Percentiles rank a stretch among this genome's conserved stretches.
Conservation (phyloP, 768 basidiomycete genomes). For the Pholiota conissans region DNA sequence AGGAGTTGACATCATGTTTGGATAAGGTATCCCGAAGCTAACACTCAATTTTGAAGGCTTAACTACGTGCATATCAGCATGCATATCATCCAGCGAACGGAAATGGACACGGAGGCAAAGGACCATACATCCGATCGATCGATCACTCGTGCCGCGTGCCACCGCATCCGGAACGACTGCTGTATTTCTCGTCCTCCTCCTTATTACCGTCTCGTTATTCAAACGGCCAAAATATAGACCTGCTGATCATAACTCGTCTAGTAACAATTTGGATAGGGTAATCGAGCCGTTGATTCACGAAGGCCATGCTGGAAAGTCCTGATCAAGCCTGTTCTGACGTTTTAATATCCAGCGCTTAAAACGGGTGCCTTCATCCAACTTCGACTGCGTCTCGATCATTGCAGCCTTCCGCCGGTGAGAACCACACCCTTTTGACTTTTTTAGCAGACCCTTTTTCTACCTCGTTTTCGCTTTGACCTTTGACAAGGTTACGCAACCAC, state of each 20-base stretch:
- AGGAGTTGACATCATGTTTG: too few relatives aligned
- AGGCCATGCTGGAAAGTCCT: too few relatives aligned
- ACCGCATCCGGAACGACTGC: background rate
- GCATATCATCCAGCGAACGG: background rate
- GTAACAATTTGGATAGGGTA: background rate
- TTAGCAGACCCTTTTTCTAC: background rate
- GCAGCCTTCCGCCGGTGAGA: too few relatives aligned
- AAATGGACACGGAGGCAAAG: background rate
- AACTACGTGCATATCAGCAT: background rate
- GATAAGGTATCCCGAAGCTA: too few relatives aligned
- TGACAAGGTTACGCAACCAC: background rate
- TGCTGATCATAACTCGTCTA: background rate
- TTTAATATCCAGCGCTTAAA: background rate
- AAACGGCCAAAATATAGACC: background rate
- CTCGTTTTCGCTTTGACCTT: background rate
- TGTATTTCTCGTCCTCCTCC: background rate
- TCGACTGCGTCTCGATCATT: background rate
- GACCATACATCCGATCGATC: background rate
- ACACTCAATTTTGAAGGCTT: too few relatives aligned
- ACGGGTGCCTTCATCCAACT: background rate
- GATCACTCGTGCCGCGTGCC: background rate
- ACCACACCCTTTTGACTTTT: too few relatives aligned
- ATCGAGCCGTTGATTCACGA: background rate
- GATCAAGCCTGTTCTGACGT: too few relatives aligned
- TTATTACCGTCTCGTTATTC: too few relatives aligned